Base-by-base conservation (phyloP, 2,329 filamentous ascomycete species). In the Diaporthe destruens region DNA sequence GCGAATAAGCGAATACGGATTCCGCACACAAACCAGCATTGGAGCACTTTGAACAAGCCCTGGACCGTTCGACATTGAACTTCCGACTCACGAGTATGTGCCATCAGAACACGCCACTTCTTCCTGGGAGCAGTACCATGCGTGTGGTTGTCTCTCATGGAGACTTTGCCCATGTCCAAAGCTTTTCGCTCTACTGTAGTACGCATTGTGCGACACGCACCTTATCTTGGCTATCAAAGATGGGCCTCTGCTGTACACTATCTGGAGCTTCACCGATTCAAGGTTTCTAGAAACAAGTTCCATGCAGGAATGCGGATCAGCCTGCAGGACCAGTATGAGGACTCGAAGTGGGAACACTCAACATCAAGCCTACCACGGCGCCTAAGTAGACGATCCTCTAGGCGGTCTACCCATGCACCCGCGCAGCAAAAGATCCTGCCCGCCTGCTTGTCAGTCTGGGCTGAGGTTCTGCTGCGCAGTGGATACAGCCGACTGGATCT, bases 401-500 rank as follows among this genome's bases (percentile, higher is more conserved):
- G 29, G 61, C 47, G 32, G 61, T 39, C n/a, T 53, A 39, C 47
- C 29, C 47, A 53, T 29, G 39, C 18, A 6, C 9, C 1, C 2
- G 29, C 44, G 11, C 44, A 51, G 47, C 61, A 39, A 39, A 11
- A 32, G 16, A 25, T 25, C 36, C 18, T 25, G 29, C 29, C 29
- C 29, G 29, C 61, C 61, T 65, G 61, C 61, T 51, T 44, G 44
- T 20, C n/a, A 11, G 61, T 47, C 61, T 66, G 47, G 29, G 7
- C 32, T 36, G 61, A 49, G 32, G 61, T 53, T 25, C 18, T 39
- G 44, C 61, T 39, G n/a, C 61, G 61, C 61, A 39, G 61, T 66
- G 61, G 61, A 66, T 53, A 53, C 61, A 53, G 61, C 29, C 20
- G 39, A 36, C 25, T 65, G 61, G 61, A 65, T 65, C 53, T 34